Evolutionary conservation across 2,329 filamentous ascomycete genomes (phyloP).

Genomic region (Verticillium dahliae): DNA sequence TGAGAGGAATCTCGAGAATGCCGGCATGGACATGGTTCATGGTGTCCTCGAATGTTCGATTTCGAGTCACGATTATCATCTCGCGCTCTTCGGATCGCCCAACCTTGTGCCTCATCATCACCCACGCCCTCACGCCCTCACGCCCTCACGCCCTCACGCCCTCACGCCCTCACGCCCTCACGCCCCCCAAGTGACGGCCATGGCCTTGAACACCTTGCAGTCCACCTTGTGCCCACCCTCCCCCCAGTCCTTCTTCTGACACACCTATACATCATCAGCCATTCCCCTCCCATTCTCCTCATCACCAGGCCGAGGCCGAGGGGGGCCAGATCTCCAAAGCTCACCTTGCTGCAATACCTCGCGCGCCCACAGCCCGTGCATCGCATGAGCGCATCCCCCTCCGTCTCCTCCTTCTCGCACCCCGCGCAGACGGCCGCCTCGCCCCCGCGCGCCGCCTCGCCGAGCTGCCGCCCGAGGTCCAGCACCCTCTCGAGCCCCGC

Average conservation of each 20-base stretch:
- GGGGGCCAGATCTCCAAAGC: background rate
- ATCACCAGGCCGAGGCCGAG: no score
- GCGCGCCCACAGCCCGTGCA: slow-evolving; percentile 36
- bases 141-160: slow-evolving; percentile 5
- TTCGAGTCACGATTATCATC: no score
- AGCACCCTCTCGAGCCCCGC: slow-evolving; percentile 21
- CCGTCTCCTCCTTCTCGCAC: slow-evolving; percentile 19
- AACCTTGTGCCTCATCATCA: background rate
- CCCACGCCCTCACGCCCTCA: background rate
- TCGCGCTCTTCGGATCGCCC: background rate
- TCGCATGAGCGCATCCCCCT: slow-evolving; percentile 21
- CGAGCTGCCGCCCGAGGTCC: slow-evolving; percentile 16
- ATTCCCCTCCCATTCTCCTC: background rate
- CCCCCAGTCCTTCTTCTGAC: slow-evolving; percentile 34
- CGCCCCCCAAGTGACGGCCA: slow-evolving; percentile 27
- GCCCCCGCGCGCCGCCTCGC: slow-evolving; percentile 8
- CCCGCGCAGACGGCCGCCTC: slow-evolving; percentile 15
- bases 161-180: slow-evolving; percentile 2
- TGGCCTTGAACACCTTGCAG: slow-evolving; percentile 34
- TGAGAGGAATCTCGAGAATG: no score
- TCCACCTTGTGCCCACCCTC: slow-evolving; percentile 34
- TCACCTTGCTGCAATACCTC: slow-evolving; percentile 40
- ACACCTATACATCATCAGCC: slow-evolving; percentile 23
- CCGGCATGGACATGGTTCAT: background rate
- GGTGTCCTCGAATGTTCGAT: background rate